Evolutionary conservation across 345 rosid species (phyloP).

Genomic region (Syzygium oleosum): DNA sequence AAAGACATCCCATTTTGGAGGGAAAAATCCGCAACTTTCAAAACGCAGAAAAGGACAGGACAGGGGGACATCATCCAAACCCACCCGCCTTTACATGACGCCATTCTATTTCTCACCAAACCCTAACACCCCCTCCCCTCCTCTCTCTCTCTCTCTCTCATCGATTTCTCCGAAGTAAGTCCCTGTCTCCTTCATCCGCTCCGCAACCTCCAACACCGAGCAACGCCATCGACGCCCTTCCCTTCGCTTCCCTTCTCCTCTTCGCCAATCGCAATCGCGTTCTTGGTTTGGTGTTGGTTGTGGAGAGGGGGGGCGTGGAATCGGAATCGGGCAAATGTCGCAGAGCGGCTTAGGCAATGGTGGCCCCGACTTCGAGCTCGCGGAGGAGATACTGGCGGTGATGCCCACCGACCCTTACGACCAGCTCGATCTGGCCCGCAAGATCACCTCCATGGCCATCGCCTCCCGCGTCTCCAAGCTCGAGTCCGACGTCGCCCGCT

Average conservation of each 20-base stretch:
- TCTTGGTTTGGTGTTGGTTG: background rate
- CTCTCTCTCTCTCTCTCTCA: background rate
- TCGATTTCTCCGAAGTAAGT: background rate
- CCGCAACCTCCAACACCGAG: background rate
- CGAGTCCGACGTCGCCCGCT: constrained; percentile 51
- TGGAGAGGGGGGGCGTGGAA: background rate
- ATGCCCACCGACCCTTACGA: constrained; percentile 89
- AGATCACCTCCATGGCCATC: constrained; percentile 93
- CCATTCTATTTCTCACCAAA: background rate
- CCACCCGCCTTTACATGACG: too few species aligned
- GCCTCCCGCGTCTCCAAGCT: constrained; percentile 84
- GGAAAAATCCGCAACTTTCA: constrained; percentile 1
- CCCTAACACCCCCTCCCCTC: background rate
- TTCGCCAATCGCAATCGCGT: background rate
- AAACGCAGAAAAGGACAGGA: background rate
- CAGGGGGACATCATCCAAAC: too few species aligned
- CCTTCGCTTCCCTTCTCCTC: background rate
- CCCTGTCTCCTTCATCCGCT: background rate
- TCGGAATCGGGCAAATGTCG: constrained; percentile 17
- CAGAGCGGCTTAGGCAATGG: constrained; percentile 8
- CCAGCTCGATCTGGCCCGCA: constrained; percentile 92
- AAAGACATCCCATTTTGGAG: background rate
- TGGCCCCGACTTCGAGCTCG: constrained; percentile 42
- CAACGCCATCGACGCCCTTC: background rate
- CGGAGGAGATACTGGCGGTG: constrained; percentile 72